Evolutionary conservation across 495 filamentous ascomycete species (phyloP).

Genomic region (Penicillium angulare): DNA sequence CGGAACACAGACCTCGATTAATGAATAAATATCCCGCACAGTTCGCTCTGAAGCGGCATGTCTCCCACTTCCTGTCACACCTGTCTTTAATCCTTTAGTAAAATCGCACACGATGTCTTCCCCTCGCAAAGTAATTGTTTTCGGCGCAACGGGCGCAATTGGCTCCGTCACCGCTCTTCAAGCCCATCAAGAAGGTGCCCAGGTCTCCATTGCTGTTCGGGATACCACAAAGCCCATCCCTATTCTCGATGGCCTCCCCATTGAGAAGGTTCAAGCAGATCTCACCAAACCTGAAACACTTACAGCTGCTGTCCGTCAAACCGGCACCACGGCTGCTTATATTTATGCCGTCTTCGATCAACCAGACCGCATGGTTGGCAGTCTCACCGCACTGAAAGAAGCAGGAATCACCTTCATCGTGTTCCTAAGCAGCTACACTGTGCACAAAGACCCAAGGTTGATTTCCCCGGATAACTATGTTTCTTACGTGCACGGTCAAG

Average conservation of each 20-base stretch:
- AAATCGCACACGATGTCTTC: constrained; percentile 4
- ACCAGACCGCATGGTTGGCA: constrained; percentile 6
- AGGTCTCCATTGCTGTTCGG: constrained; percentile 15
- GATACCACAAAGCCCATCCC: constrained; percentile 13
- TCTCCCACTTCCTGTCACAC: no score
- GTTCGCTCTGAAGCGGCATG: no score
- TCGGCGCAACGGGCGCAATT: constrained; percentile 12
- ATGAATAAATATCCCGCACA: no score
- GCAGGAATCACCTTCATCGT: constrained; percentile 17
- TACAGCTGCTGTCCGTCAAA: constrained; percentile 5
- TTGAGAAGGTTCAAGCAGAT: constrained; percentile 11
- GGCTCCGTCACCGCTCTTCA: constrained; percentile 9
- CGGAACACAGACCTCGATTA: no score
- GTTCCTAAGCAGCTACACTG: constrained; percentile 17
- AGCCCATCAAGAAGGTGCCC: constrained; percentile 10
- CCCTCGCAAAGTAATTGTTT: constrained; percentile 12
- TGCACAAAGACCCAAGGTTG: constrained; percentile 1
- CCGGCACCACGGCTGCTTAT: constrained; percentile 11
- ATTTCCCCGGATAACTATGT: constrained; percentile 3
- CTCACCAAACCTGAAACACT: constrained; percentile 10
- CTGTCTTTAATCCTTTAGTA: no score
- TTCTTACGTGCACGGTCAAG: constrained; percentile 9
- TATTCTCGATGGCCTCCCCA: neutral
- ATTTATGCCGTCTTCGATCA: constrained; percentile 11
- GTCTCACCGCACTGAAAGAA: constrained; percentile 9